Evolutionary conservation across 2,329 filamentous ascomycete genomes (phyloP), one percentile per base, ranked within the genome.

Genomic region (Colletotrichum truncatum): DNA sequence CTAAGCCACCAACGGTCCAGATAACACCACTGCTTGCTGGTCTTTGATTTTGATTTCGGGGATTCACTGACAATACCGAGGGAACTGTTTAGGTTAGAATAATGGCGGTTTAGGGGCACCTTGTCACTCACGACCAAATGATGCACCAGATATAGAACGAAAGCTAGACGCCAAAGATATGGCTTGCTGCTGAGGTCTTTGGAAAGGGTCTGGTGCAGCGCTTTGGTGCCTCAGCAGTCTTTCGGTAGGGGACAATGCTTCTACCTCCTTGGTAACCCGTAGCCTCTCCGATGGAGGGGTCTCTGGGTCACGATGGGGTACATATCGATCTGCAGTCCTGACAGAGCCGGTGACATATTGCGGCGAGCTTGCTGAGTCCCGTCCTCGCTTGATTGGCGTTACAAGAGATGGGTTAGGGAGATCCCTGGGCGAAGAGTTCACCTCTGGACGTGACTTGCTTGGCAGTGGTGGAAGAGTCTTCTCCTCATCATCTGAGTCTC

Each of bases 1-100:
- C 85, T 9, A 87, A 74, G n/a, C 92, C 91, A 25, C 93, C 92
- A 10, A 96, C 89, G 16, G 89, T 87, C 93, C 93, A 97, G 16
- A 95, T 84, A 9, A 89, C 85, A 3, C 91, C 91, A 67, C 84
- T 79, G 74, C 91, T 94, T 66, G 88, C 80, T 73, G 89, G 83
- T 60, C 84, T 75, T 38, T 30, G 43, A 39, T 73, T 75, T 36
- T 36, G 46, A 38, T 73, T 75, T 7, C 71, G 71, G n/a, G n/a
- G n/a, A n/a, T n/a, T n/a, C n/a, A n/a, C n/a, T 10, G 70, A 66
- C 3, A 73, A 28, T 18, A 69, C 69, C 1, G 69, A 70, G 8
- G 72, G 71, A 52, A 68, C 64, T 70, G 43, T 12, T 25, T 4
- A 11, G 4, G 51, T 63, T 49, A 60, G 34, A 38, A 25, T 11